These are phyloP conservation scores for Astrephomene gubernaculifera DNA, from an alignment of 139 green algal genomes.

Conservation along the genomic window DNA sequence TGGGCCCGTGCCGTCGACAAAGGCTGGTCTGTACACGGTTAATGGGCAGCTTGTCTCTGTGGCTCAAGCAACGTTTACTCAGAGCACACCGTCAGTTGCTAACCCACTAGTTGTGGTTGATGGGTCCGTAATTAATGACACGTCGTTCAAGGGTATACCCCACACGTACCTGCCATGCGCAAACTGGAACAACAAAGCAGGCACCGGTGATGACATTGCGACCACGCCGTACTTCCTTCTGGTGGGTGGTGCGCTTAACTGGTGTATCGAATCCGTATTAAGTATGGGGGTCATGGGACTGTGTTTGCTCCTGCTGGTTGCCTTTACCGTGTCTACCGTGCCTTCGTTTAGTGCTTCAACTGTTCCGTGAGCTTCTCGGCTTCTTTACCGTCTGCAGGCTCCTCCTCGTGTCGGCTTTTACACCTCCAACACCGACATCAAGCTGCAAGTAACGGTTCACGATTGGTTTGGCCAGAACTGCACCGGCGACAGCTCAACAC, in stretches of 20 bases:
- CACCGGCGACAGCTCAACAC: not conserved
- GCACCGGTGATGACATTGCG: not conserved
- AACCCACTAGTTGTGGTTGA: not conserved
- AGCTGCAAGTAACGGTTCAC: conserved; percentile 24
- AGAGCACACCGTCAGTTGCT: not conserved
- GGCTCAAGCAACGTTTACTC: not conserved
- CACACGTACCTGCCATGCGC: not conserved
- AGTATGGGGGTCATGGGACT: not conserved
- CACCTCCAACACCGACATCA: conserved; percentile 29
- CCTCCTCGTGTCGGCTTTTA: not conserved
- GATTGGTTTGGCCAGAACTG: conserved; percentile 24
- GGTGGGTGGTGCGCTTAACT: not conserved
- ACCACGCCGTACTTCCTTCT: conserved; percentile 5
- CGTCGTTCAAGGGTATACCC: not conserved
- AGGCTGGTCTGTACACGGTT: not conserved
- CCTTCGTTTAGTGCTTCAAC: not conserved
- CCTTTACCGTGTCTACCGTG: not conserved
- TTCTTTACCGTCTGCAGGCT: not conserved
- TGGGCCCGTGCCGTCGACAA: not conserved
- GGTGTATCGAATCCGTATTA: not conserved
- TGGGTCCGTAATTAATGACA: not conserved
- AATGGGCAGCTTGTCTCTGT: not conserved
- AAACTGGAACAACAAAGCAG: conserved; percentile 11
- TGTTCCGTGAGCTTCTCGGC: too few relatives aligned
- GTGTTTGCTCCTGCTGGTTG: not conserved